Percentiles rank a stretch among this genome's conserved stretches.
phyloP scores from a whole-genome alignment of 2,329 filamentous ascomycete genomes.

The Bipolaris zeicola region DNA sequence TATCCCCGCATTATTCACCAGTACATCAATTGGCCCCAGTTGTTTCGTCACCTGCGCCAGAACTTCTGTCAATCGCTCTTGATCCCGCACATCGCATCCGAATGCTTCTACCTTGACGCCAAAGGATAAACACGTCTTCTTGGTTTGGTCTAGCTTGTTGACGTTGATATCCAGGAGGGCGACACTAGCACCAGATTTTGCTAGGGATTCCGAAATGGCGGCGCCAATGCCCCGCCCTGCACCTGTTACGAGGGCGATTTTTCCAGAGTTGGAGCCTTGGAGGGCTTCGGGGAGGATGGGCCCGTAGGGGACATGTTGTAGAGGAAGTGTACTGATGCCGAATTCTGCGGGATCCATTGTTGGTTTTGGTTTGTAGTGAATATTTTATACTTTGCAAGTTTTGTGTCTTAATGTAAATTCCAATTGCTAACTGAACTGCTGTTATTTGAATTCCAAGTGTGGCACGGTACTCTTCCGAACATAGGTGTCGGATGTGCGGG shows the following conservation, averaged over 20 bases:
- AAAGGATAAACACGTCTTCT: constrained; percentile 26
- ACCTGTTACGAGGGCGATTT: constrained; percentile 37
- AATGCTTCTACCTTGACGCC: constrained; percentile 29
- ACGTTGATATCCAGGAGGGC: constrained; percentile 36
- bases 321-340: constrained; percentile 25
- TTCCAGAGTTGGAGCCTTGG: constrained; percentile 25
- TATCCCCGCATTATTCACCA: constrained; percentile 41
- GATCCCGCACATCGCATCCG: constrained; percentile 32
- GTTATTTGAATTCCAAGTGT: not conserved
- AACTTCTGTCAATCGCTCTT: constrained; percentile 11
- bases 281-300: constrained; percentile 24
- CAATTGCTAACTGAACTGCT: not conserved
- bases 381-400: not conserved
- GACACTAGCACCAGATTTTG: constrained; percentile 33
- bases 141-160: constrained; percentile 25
- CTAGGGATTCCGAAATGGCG: constrained; percentile 35
- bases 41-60: constrained; percentile 28
- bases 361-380: not conserved
- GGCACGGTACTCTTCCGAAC: not conserved
- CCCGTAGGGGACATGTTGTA: constrained; percentile 28
- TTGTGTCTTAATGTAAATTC: not conserved
- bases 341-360: constrained; percentile 33
- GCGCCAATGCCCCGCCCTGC: constrained; percentile 38
- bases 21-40: constrained; percentile 31
- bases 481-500: constrained; percentile 3